Conservation (phyloP, 2,329 filamentous ascomycete genomes). For the Tolypocladium guangdongense region DNA sequence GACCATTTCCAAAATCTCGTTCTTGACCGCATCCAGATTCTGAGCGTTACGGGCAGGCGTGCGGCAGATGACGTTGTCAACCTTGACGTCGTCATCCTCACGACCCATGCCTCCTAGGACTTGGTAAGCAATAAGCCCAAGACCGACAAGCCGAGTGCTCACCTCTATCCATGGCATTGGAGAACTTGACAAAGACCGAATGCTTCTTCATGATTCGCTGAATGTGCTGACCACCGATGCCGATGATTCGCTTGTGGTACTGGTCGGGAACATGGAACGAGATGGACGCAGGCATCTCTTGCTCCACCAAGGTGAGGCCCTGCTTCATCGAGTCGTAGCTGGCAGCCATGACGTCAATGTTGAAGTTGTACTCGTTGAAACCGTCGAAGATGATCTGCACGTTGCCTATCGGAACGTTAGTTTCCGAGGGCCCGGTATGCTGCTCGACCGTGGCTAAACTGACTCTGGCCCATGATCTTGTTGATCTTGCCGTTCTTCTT, state of each 20-base stretch:
- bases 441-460: neutral
- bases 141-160: neutral
- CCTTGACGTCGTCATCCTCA: conserved; percentile 95
- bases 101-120: conserved; percentile 57
- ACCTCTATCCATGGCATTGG: conserved; percentile 96
- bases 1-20: conserved; percentile 99
- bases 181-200: conserved; percentile 98
- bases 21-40: conserved; percentile 93
- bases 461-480: conserved; percentile 98
- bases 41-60: conserved; percentile 95
- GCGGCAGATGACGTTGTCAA: conserved; percentile 97
- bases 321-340: conserved; percentile 93
- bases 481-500: conserved; percentile 99
- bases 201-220: conserved; percentile 99
- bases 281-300: conserved; percentile 98
- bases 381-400: conserved; percentile 99
- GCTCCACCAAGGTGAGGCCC: conserved; percentile 84
- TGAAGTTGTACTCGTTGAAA: conserved; percentile 99
- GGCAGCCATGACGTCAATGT: conserved; percentile 90
- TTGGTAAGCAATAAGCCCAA: conserved; percentile 13
- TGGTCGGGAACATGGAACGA: conserved; percentile 98
- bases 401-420: conserved; percentile 46
- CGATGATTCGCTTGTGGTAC: conserved; percentile 98
- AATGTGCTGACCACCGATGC: conserved; percentile 95
- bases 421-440: neutral